A percentile compares a stretch with the other conserved stretches of the same genome.
Conservation (phyloP, 106 monocot genomes). For the Dendrobium huoshanense region DNA sequence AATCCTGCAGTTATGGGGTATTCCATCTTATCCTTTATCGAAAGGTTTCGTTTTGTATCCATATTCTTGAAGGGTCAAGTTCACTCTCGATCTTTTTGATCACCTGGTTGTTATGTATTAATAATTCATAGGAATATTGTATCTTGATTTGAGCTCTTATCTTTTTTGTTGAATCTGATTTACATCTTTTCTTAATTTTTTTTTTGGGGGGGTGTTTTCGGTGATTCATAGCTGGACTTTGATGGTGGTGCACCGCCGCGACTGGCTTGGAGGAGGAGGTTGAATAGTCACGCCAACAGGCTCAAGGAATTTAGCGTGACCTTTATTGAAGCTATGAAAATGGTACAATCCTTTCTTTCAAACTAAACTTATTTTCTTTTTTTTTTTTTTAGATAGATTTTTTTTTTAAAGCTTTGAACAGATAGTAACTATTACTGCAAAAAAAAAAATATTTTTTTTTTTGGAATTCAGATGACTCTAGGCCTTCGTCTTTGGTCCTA, state of each 20-base stretch:
- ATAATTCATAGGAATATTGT: neutral
- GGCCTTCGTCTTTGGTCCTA: slow-evolving; percentile 99
- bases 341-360: slow-evolving; percentile 39
- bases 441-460: slow-evolving; percentile 3
- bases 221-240: slow-evolving; percentile 79
- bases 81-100: neutral
- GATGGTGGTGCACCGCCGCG: slow-evolving; percentile 86
- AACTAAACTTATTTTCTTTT: neutral
- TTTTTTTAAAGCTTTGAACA: neutral
- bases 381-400: neutral
- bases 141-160: too few species aligned
- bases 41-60: neutral
- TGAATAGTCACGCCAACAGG: slow-evolving; percentile 88
- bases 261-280: slow-evolving; percentile 80
- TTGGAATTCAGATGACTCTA: slow-evolving; percentile 58
- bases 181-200: neutral
- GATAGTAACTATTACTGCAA: neutral
- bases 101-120: neutral
- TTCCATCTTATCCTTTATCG: neutral
- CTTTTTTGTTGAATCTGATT: neutral
- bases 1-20: neutral
- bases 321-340: slow-evolving; percentile 84
- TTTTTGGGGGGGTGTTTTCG: neutral
- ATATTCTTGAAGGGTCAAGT: neutral
- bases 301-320: slow-evolving; percentile 98